A percentile compares a stretch with the other conserved stretches of the same genome.
Conservation (phyloP, 2,329 filamentous ascomycete genomes). For the Fusarium coffeatum region DNA sequence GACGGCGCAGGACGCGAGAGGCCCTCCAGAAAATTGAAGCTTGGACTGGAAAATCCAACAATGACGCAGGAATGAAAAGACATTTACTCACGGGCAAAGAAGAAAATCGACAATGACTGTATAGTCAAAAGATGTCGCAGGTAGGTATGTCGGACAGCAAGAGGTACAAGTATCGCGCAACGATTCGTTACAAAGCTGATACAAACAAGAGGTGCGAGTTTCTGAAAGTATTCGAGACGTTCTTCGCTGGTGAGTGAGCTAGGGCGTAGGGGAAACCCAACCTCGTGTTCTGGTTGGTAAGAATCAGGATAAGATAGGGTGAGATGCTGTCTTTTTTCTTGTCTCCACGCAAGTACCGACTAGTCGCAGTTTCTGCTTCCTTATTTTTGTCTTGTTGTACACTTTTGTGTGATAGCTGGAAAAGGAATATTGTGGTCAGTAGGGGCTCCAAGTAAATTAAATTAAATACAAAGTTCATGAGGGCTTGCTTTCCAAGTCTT, state of each 20-base stretch:
- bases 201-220: conserved; percentile 44
- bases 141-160: conserved; percentile 36
- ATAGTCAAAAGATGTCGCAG: conserved; percentile 30
- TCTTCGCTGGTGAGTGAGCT: conserved; percentile 32
- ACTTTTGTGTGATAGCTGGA: conserved; percentile 4
- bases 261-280: conserved; percentile 34
- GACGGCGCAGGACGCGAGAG: conserved; percentile 33
- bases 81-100: conserved; percentile 53
- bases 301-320: conserved; percentile 21
- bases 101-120: conserved; percentile 48
- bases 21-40: conserved; percentile 12
- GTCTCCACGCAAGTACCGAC: conserved; percentile 37
- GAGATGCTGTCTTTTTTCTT: conserved; percentile 19
- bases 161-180: conserved; percentile 41
- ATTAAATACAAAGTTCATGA: background rate
- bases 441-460: background rate
- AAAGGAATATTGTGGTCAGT: conserved; percentile 8
- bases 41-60: conserved; percentile 16
- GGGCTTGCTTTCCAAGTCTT: background rate
- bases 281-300: conserved; percentile 37
- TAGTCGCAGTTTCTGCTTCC: conserved; percentile 13
- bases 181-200: conserved; percentile 44
- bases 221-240: conserved; percentile 41
- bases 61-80: conserved; percentile 23
- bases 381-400: background rate